Conservation (phyloP, 2,329 filamentous ascomycete genomes). For the Sporothrix brunneoviolacea region DNA sequence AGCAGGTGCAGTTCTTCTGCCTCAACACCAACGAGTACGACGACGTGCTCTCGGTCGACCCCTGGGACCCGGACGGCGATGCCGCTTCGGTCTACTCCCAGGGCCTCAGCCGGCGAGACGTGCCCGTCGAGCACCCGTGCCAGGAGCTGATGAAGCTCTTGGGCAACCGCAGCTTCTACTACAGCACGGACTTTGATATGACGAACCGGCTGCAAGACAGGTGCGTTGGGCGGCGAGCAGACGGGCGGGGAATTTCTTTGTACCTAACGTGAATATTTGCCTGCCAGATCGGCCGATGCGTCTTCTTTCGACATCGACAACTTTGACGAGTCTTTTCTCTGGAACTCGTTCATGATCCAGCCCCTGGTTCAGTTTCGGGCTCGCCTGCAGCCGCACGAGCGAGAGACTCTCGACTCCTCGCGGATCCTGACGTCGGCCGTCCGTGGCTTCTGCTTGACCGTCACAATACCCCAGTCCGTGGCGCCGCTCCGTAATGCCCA, state of each 20-base stretch:
- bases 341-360: slow-evolving; percentile 98
- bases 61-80: slow-evolving; percentile 46
- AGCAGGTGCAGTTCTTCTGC: slow-evolving; percentile 86
- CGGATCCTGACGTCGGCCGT: slow-evolving; percentile 90
- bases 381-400: slow-evolving; percentile 67
- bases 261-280: slow-evolving; percentile 37
- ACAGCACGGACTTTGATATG: slow-evolving; percentile 95
- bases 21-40: slow-evolving; percentile 84
- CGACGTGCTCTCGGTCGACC: slow-evolving; percentile 55
- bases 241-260: slow-evolving; percentile 12
- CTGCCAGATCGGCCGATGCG: slow-evolving; percentile 53
- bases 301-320: slow-evolving; percentile 84
- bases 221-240: slow-evolving; percentile 30
- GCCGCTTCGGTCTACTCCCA: slow-evolving; percentile 42
- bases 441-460: slow-evolving; percentile 81
- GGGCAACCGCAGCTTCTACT: slow-evolving; percentile 92
- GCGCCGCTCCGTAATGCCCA: slow-evolving; percentile 61
- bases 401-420: slow-evolving; percentile 73
- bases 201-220: slow-evolving; percentile 90
- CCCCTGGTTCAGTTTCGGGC: slow-evolving; percentile 86
- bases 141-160: slow-evolving; percentile 85
- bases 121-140: slow-evolving; percentile 77
- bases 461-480: slow-evolving; percentile 71
- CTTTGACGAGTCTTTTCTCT: slow-evolving; percentile 85
- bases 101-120: slow-evolving; percentile 58